Evolutionary conservation across 306 rosid genomes (phyloP).

Genomic region (Lupinus albus): DNA sequence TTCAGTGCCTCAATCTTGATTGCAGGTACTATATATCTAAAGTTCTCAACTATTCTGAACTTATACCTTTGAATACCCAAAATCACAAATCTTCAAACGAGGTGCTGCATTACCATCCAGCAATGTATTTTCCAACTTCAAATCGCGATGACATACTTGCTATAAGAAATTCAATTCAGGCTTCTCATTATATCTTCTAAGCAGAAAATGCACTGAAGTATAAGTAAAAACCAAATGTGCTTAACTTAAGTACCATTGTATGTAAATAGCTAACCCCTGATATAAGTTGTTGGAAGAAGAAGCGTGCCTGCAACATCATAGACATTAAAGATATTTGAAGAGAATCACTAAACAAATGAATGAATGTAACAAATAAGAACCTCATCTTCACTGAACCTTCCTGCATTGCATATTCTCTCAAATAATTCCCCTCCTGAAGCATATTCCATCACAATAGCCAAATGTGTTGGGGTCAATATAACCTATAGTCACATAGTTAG

Average conservation of each 20-base stretch:
- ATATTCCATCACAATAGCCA: conserved; percentile 12
- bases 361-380: conserved; percentile 43
- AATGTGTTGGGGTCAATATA: conserved; percentile 45
- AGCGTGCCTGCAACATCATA: conserved; percentile 72
- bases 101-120: conserved; percentile 96
- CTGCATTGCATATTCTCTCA: conserved; percentile 98
- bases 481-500: conserved; percentile 48
- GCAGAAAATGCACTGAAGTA: neutral
- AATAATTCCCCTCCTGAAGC: conserved; percentile 45
- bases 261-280: conserved; percentile 91
- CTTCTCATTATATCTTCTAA: neutral
- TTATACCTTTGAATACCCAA: conserved; percentile 91
- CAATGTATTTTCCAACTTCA: conserved; percentile 92
- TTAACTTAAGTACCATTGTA: conserved; percentile 63
- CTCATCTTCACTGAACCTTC: conserved; percentile 96
- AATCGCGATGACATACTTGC: conserved; percentile 83
- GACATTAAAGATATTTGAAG: conserved; percentile 35
- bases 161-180: conserved; percentile 31
- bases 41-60: neutral
- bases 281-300: conserved; percentile 54
- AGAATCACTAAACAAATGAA: conserved; percentile 33
- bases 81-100: conserved; percentile 90
- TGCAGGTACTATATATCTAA: too few species aligned
- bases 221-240: conserved; percentile 2
- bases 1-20: neutral